Evolutionary conservation across 1,284 basidiomycete species (phyloP).

Genomic region (Earliella scabrosa): DNA sequence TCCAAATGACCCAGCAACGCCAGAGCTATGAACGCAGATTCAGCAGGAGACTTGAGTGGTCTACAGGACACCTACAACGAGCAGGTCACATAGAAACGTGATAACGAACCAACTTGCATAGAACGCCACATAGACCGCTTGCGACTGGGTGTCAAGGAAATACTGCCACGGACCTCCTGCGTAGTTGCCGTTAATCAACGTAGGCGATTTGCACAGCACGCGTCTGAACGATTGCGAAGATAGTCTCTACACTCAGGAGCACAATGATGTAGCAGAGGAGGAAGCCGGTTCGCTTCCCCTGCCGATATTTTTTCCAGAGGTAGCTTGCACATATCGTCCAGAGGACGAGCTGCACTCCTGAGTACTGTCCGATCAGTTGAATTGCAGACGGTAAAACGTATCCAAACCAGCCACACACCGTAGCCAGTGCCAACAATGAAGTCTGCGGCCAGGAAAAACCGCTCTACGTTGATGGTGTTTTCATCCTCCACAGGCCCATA

Average conservation of each 20-base stretch:
- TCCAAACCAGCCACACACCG: slow-evolving; percentile 6
- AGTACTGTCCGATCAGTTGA: no score
- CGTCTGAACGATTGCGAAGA: slow-evolving; percentile 40
- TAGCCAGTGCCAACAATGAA: slow-evolving; percentile 18
- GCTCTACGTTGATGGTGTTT: slow-evolving; percentile 5
- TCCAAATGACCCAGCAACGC: slow-evolving; percentile 52
- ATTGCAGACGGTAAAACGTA: no score
- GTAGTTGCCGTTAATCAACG: slow-evolving; percentile 47
- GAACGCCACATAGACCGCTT: slow-evolving; percentile 44
- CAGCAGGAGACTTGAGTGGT: not conserved
- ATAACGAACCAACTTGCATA: slow-evolving; percentile 43
- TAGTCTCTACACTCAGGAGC: slow-evolving; percentile 41
- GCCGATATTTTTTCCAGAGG: slow-evolving; percentile 40
- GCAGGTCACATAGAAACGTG: slow-evolving; percentile 37
- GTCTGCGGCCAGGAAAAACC: slow-evolving; percentile 20
- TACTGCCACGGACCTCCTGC: slow-evolving; percentile 43
- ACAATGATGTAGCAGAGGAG: slow-evolving; percentile 46
- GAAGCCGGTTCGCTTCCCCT: slow-evolving; percentile 32
- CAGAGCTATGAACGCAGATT: slow-evolving; percentile 41
- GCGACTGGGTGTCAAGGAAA: slow-evolving; percentile 38
- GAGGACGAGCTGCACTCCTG: slow-evolving; percentile 45
- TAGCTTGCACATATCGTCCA: slow-evolving; percentile 40
- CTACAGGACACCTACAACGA: slow-evolving; percentile 37
- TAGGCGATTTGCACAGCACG: slow-evolving; percentile 39
- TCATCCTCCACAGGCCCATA: slow-evolving; percentile 3